Conservation (phyloP, 1,284 basidiomycete species). For the Uromyces viciae-fabae region DNA sequence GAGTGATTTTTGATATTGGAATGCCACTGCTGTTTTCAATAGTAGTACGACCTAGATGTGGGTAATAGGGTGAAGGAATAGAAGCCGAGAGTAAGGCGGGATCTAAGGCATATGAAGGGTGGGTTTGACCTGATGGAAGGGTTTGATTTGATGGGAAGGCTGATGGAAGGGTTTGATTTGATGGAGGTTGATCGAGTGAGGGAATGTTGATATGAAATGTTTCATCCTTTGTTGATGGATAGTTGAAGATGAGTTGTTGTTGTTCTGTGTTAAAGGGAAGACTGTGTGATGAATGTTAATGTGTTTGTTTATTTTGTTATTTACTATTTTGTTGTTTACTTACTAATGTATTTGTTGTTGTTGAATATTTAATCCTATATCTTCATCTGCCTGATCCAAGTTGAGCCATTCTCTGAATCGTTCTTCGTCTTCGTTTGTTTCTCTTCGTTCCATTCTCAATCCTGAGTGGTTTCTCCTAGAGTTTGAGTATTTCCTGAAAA, state of each 20-base stretch:
- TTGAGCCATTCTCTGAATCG: conserved; percentile 21
- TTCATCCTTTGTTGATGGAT: not conserved
- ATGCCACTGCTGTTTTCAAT: not conserved
- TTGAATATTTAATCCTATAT: conserved; percentile 3
- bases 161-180: not conserved
- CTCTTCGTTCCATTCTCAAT: not conserved
- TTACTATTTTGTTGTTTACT: not conserved
- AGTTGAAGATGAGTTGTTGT: not conserved
- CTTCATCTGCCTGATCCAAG: conserved; percentile 26
- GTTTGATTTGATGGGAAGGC: not conserved
- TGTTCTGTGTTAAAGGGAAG: not conserved
- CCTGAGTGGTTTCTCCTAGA: not conserved
- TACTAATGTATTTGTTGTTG: not conserved
- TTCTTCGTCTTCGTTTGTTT: not conserved
- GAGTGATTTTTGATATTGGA: not conserved
- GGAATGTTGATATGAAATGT: not conserved
- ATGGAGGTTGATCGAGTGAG: conserved; percentile 20
- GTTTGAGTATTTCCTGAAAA: too few species aligned
- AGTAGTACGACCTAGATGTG: not conserved
- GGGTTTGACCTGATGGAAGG: not conserved
- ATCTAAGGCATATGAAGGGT: conserved; percentile 9
- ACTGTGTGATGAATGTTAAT: not conserved
- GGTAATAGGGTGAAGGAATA: not conserved
- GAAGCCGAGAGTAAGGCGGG: conserved; percentile 24
- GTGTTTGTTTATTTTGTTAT: not conserved